Conservation (phyloP, 495 filamentous ascomycete genomes). For the Penicillium alfredii region DNA sequence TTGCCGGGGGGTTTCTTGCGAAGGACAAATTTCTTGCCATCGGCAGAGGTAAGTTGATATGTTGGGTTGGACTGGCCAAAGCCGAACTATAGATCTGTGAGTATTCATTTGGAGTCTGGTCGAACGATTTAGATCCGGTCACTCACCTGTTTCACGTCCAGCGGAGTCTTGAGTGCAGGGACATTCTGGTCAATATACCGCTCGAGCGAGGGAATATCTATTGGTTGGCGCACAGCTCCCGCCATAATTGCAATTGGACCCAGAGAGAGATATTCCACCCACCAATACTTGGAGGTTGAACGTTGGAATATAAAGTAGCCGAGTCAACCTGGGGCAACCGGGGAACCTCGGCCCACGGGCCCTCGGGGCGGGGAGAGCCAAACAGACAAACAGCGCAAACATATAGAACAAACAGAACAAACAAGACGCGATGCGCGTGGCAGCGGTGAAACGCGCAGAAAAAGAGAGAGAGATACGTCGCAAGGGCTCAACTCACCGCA, state of each 20-base stretch:
- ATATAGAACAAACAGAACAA: too few relatives aligned
- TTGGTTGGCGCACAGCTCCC: slow-evolving; percentile 78
- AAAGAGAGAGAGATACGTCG: too few relatives aligned
- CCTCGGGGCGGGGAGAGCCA: slow-evolving; percentile 7
- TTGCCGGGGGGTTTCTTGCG: slow-evolving; percentile 94
- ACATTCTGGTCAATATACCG: slow-evolving; percentile 68
- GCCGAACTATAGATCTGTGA: slow-evolving; percentile 58
- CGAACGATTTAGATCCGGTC: neutral
- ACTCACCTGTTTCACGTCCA: slow-evolving; percentile 82
- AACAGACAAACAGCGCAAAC: slow-evolving; percentile 15
- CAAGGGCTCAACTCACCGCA: slow-evolving; percentile 18
- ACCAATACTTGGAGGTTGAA: too few relatives aligned
- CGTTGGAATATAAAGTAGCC: neutral
- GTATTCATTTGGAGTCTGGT: neutral
- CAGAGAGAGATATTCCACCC: too few relatives aligned
- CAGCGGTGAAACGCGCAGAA: slow-evolving; percentile 36
- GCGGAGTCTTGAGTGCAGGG: slow-evolving; percentile 69
- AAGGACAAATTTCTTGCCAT: slow-evolving; percentile 68
- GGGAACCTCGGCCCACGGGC: slow-evolving; percentile 31
- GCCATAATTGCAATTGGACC: slow-evolving; percentile 62
- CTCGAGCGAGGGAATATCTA: slow-evolving; percentile 72
- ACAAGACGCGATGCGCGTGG: slow-evolving; percentile 26
- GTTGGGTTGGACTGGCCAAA: slow-evolving; percentile 98
- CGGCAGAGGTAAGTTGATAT: slow-evolving; percentile 71
- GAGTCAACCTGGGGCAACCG: slow-evolving; percentile 8